phyloP scores from a whole-genome alignment of 495 filamentous ascomycete genomes.

The Penicillium psychrofluorescens region DNA sequence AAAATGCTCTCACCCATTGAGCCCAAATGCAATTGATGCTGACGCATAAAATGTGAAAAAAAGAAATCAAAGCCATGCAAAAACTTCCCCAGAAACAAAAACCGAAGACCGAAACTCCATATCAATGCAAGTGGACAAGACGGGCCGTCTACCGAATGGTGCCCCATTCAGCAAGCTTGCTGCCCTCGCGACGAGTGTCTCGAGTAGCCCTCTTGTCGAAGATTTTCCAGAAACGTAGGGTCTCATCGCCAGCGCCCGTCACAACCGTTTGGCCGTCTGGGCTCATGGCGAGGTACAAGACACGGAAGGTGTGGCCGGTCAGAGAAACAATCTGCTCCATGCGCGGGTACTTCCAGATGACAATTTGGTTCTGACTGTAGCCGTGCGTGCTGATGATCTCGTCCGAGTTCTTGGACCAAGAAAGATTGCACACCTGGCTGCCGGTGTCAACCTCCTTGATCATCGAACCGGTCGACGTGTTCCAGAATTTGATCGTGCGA shows the following conservation, averaged over 20 bases:
- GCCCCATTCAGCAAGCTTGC: slow-evolving; percentile 60
- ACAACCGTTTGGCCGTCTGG: slow-evolving; percentile 91
- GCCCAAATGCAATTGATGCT: slow-evolving; percentile 26
- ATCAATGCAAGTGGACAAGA: slow-evolving; percentile 27
- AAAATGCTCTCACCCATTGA: slow-evolving; percentile 2
- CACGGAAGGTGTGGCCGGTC: slow-evolving; percentile 93
- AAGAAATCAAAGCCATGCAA: slow-evolving; percentile 20
- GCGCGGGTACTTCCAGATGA: slow-evolving; percentile 96
- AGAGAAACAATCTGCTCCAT: slow-evolving; percentile 95
- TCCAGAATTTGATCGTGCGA: slow-evolving; percentile 94
- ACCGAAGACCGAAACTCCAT: slow-evolving; percentile 23
- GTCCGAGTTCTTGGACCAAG: slow-evolving; percentile 92
- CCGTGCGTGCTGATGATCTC: slow-evolving; percentile 96
- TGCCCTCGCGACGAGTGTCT: slow-evolving; percentile 43
- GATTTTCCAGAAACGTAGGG: slow-evolving; percentile 92
- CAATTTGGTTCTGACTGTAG: slow-evolving; percentile 97
- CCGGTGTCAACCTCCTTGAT: slow-evolving; percentile 90
- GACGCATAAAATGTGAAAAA: slow-evolving; percentile 16
- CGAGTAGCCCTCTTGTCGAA: slow-evolving; percentile 62
- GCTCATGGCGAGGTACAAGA: slow-evolving; percentile 94
- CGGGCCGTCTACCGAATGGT: slow-evolving; percentile 51
- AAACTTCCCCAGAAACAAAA: slow-evolving; percentile 13
- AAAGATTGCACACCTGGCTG: slow-evolving; percentile 93
- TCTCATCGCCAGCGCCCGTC: slow-evolving; percentile 95
- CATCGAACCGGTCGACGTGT: slow-evolving; percentile 70